A percentile compares a stretch with the other conserved stretches of the same genome.
Conservation (phyloP, 805 yeast genomes). For the Teunomyces stri region DNA sequence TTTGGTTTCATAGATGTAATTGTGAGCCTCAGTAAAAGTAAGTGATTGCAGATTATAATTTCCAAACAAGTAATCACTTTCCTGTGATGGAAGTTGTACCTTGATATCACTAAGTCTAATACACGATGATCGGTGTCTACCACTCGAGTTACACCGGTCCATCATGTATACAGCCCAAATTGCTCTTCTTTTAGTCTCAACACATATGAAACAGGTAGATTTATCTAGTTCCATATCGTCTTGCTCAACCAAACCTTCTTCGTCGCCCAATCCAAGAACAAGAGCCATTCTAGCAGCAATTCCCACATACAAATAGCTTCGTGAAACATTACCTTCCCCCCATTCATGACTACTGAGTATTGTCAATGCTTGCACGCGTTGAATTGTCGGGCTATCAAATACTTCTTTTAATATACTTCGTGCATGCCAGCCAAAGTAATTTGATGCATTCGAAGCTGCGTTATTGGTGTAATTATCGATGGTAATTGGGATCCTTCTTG, state of each 20-base stretch:
- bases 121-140: conserved; percentile 31
- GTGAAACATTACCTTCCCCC: conserved; percentile 38
- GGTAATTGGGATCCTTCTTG: neutral
- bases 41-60: conserved; percentile 12
- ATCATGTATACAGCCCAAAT: conserved; percentile 43
- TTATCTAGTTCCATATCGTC: conserved; percentile 11
- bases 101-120: conserved; percentile 31
- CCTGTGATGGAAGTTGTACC: conserved; percentile 30
- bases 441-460: conserved; percentile 30
- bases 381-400: conserved; percentile 38
- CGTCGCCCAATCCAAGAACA: conserved; percentile 28
- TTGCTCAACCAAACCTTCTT: conserved; percentile 8
- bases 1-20: conserved; percentile 8
- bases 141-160: conserved; percentile 40
- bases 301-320: conserved; percentile 37
- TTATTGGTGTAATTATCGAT: conserved; percentile 5
- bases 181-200: conserved; percentile 35
- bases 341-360: conserved; percentile 40
- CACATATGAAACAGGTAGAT: conserved; percentile 16
- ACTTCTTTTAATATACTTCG: conserved; percentile 26
- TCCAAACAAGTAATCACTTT: conserved; percentile 30
- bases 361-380: conserved; percentile 35
- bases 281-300: conserved; percentile 40
- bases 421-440: conserved; percentile 41
- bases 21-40: conserved; percentile 13